phyloP scores from a whole-genome alignment of 2,329 filamentous ascomycete species.

The Anthostomella pinea region DNA sequence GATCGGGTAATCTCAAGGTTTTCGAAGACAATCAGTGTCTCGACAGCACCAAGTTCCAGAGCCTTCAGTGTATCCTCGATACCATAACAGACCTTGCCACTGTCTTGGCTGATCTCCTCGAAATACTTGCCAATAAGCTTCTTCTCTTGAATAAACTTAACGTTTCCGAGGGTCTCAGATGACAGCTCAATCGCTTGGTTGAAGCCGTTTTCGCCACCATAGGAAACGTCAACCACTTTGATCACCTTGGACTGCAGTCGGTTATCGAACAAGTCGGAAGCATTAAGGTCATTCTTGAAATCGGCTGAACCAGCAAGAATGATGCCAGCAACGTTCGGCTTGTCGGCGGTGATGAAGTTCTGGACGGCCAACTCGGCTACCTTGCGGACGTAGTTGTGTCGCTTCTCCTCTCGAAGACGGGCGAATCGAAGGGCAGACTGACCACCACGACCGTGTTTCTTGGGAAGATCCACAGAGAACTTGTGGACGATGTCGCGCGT shows the following conservation, averaged over 20 bases:
- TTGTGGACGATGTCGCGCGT: constrained; percentile 97
- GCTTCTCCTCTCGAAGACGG: constrained; percentile 98
- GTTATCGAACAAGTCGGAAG: constrained; percentile 93
- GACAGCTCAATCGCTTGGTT: constrained; percentile 98
- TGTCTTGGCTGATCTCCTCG: constrained; percentile 97
- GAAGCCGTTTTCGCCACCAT: constrained; percentile 98
- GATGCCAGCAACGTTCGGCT: constrained; percentile 93
- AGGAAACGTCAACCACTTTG: constrained; percentile 98
- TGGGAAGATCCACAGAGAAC: constrained; percentile 96
- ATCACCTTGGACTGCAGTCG: constrained; percentile 94
- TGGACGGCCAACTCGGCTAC: constrained; percentile 97
- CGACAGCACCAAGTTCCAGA: constrained; percentile 89
- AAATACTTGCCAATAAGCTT: constrained; percentile 99
- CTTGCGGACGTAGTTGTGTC: constrained; percentile 99
- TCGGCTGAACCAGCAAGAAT: constrained; percentile 96
- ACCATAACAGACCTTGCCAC: constrained; percentile 95
- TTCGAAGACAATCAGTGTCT: constrained; percentile 94
- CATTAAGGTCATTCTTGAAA: constrained; percentile 99
- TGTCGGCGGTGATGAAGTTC: constrained; percentile 98
- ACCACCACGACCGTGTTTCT: constrained; percentile 99
- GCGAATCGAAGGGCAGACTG: constrained; percentile 99
- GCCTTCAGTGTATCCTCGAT: constrained; percentile 97
- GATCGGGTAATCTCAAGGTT: constrained; percentile 94
- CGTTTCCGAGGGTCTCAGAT: constrained; percentile 92
- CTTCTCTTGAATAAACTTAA: constrained; percentile 99